phyloP scores from a whole-genome alignment of 1,284 basidiomycete genomes.

The Mixia osmundae region DNA sequence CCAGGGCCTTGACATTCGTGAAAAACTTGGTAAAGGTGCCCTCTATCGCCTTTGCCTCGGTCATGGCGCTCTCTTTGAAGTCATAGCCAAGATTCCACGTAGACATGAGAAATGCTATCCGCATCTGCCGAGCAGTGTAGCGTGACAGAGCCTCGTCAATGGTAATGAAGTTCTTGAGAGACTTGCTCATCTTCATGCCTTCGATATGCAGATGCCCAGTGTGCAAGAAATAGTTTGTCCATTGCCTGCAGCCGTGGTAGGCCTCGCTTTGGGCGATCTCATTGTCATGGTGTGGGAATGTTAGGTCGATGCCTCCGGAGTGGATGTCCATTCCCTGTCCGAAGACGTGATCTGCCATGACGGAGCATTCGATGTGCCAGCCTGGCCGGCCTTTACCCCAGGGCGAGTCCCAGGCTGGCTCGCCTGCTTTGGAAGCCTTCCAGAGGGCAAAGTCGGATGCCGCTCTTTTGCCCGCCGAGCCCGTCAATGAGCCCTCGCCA shows the following conservation, averaged over 20 bases:
- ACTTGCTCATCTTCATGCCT: conserved; percentile 98
- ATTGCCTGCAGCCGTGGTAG: conserved; percentile 71
- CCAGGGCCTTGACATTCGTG: conserved; percentile 55
- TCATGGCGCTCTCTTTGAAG: conserved; percentile 66
- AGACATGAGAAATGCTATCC: conserved; percentile 81
- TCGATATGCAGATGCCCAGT: conserved; percentile 97
- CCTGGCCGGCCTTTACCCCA: conserved; percentile 96
- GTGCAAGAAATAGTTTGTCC: conserved; percentile 99
- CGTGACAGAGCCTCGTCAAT: conserved; percentile 88
- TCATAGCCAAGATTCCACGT: conserved; percentile 84
- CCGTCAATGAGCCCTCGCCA: conserved; percentile 53
- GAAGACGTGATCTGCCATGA: conserved; percentile 86
- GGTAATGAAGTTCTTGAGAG: conserved; percentile 96
- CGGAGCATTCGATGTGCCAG: conserved; percentile 99
- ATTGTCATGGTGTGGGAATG: conserved; percentile 98
- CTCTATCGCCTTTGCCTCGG: conserved; percentile 73
- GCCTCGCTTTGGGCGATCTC: conserved; percentile 96
- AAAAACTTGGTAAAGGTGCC: conserved; percentile 88
- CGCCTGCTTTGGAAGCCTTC: conserved; percentile 95
- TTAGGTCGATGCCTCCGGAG: conserved; percentile 85
- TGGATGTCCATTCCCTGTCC: conserved; percentile 94
- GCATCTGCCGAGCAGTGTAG: conserved; percentile 67
- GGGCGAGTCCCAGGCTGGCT: conserved; percentile 85
- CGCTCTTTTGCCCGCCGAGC: conserved; percentile 35
- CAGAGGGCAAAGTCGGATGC: conserved; percentile 80